Percentiles rank a stretch among this genome's conserved stretches.
Conservation (phyloP, 768 basidiomycete genomes). For the Pisolithus orientalis region DNA sequence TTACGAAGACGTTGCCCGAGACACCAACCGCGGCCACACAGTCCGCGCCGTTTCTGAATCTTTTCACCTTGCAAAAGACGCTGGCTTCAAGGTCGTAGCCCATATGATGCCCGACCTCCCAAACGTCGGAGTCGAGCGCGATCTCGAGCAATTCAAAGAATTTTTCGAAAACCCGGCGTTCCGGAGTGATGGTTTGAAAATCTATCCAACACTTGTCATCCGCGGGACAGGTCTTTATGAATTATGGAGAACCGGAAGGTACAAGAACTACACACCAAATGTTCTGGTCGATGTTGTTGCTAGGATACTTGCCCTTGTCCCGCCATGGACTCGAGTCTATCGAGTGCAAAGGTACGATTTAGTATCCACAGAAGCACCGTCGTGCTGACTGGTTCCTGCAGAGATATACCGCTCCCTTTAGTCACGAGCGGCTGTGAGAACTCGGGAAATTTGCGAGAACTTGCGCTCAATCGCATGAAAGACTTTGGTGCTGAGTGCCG, state of each 20-base stretch:
- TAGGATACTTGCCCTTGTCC: conserved; percentile 90
- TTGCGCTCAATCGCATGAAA: conserved; percentile 96
- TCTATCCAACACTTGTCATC: conserved; percentile 97
- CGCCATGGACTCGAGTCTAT: conserved; percentile 98
- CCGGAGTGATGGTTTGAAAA: conserved; percentile 94
- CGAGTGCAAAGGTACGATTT: conserved; percentile 80
- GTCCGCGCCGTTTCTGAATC: conserved; percentile 95
- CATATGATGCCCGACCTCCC: conserved; percentile 99
- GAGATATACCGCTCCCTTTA: conserved; percentile 94
- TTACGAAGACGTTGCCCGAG: conserved; percentile 97
- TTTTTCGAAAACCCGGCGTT: conserved; percentile 99
- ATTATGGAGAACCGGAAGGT: conserved; percentile 92
- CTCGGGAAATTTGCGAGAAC: conserved; percentile 91
- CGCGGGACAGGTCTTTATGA: conserved; percentile 95
- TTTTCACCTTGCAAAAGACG: conserved; percentile 97
- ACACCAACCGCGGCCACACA: conserved; percentile 98
- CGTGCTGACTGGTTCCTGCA: conserved; percentile 22
- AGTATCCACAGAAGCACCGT: not conserved
- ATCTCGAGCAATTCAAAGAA: conserved; percentile 98
- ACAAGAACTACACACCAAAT: conserved; percentile 99
- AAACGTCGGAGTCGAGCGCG: conserved; percentile 94
- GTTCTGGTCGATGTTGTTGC: conserved; percentile 97
- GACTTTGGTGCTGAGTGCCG: conserved; percentile 97
- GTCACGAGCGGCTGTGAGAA: conserved; percentile 98
- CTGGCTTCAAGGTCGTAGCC: conserved; percentile 98